Percentiles rank a stretch among this genome's conserved stretches.
phyloP scores from a whole-genome alignment of 2,329 filamentous ascomycete species.

The Fusarium pseudoanthophilum region DNA sequence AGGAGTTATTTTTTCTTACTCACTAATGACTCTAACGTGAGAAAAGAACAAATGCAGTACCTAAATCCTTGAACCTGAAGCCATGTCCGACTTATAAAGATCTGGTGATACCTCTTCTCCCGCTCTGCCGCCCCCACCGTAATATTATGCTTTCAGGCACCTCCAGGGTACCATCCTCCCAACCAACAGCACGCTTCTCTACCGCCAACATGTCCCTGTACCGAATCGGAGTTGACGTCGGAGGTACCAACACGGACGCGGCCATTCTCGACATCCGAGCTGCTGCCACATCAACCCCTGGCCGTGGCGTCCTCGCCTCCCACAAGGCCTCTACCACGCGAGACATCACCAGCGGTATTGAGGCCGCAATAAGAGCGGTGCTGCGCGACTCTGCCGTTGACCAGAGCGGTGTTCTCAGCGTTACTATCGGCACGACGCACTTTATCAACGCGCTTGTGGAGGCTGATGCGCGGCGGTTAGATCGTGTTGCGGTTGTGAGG shows the following conservation, averaged over 20 bases:
- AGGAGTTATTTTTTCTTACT: neutral
- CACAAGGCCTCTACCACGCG: slow-evolving; percentile 61
- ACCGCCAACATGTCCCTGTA: slow-evolving; percentile 50
- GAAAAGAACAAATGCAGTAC: neutral
- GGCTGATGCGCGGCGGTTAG: slow-evolving; percentile 55
- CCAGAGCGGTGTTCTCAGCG: slow-evolving; percentile 54
- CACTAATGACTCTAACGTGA: neutral
- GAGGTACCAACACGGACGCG: slow-evolving; percentile 57
- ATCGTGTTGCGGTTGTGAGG: slow-evolving; percentile 58
- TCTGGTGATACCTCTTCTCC: neutral
- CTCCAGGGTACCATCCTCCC: slow-evolving; percentile 2
- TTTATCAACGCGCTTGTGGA: slow-evolving; percentile 63
- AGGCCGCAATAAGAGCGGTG: slow-evolving; percentile 57
- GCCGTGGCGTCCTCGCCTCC: slow-evolving; percentile 57
- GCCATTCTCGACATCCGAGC: slow-evolving; percentile 57
- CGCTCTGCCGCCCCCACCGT: neutral
- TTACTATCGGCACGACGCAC: slow-evolving; percentile 62
- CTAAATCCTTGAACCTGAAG: too few relatives aligned
- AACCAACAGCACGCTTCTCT: neutral
- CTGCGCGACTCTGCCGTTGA: slow-evolving; percentile 52
- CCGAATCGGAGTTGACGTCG: slow-evolving; percentile 57
- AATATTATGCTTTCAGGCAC: slow-evolving; percentile 23
- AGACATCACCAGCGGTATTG: slow-evolving; percentile 62
- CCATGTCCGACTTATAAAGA: slow-evolving; percentile 4
- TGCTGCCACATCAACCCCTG: slow-evolving; percentile 45